Conservation (phyloP, 2,329 filamentous ascomycete genomes). For the Nemania bipapillata region DNA sequence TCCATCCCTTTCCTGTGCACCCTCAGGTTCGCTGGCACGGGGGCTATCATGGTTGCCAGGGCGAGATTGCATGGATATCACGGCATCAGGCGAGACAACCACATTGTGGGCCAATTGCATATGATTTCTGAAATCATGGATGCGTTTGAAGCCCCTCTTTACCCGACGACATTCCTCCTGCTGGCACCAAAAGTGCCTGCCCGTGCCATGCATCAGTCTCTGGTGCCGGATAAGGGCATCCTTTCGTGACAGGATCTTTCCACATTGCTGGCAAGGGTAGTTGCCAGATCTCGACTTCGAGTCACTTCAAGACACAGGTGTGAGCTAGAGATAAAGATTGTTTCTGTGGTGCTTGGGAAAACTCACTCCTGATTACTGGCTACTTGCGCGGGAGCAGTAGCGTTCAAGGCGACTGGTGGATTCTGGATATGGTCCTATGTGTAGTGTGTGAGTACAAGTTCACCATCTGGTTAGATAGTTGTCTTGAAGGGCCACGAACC, state of each 20-base stretch:
- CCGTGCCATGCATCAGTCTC: background rate
- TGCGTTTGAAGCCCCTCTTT: background rate
- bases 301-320: background rate
- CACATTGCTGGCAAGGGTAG: background rate
- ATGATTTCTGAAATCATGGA: background rate
- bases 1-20: background rate
- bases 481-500: no score
- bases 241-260: background rate
- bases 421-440: no score
- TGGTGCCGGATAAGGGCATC: slow-evolving; percentile 9
- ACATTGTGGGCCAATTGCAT: slow-evolving; percentile 1
- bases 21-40: background rate
- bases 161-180: background rate
- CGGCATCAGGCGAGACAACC: background rate
- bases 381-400: no score
- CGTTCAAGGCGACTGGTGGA: no score
- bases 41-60: background rate
- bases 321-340: no score
- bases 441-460: no score
- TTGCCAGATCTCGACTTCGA: background rate
- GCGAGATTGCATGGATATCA: no score
- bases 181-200: background rate
- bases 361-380: no score
- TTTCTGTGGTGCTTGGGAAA: no score
- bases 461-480: no score